Conservation (phyloP, 257 asterid genomes). For the Henckelia pumila region DNA sequence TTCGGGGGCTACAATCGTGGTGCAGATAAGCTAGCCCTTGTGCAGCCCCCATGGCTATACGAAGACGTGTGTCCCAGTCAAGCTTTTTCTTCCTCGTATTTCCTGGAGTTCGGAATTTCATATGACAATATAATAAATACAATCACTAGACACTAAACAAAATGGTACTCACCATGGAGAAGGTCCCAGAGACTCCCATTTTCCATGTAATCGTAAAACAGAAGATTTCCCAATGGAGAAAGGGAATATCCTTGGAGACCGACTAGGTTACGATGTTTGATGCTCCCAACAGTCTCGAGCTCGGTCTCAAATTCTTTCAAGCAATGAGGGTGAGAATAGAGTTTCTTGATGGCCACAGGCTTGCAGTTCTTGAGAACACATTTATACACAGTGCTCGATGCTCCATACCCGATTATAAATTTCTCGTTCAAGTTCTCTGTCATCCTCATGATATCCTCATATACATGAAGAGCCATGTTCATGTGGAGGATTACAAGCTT, state of each 20-base stretch:
- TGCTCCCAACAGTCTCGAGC: conserved; percentile 84
- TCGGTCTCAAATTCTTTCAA: conserved; percentile 88
- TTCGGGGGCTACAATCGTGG: conserved; percentile 87
- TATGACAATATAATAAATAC: background rate
- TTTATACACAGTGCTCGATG: conserved; percentile 91
- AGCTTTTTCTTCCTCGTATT: conserved; percentile 65
- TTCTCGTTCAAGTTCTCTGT: conserved; percentile 88
- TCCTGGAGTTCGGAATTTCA: conserved; percentile 37
- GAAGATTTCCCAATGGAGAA: conserved; percentile 74
- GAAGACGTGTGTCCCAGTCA: conserved; percentile 74
- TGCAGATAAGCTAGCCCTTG: conserved; percentile 92
- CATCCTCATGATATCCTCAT: conserved; percentile 95
- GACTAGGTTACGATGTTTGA: conserved; percentile 91
- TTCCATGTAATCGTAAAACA: conserved; percentile 95
- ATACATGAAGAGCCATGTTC: conserved; percentile 97
- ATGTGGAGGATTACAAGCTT: conserved; percentile 93
- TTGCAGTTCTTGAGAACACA: conserved; percentile 86
- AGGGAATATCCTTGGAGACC: conserved; percentile 92
- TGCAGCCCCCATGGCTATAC: conserved; percentile 74
- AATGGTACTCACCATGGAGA: conserved; percentile 64
- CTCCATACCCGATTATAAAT: conserved; percentile 79
- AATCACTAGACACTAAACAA: background rate
- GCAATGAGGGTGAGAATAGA: conserved; percentile 78
- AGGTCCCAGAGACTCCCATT: conserved; percentile 95
- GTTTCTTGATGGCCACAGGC: conserved; percentile 90